phyloP scores from a whole-genome alignment of 371 early-diverging fungal species.

The Globomyces sp. region DNA sequence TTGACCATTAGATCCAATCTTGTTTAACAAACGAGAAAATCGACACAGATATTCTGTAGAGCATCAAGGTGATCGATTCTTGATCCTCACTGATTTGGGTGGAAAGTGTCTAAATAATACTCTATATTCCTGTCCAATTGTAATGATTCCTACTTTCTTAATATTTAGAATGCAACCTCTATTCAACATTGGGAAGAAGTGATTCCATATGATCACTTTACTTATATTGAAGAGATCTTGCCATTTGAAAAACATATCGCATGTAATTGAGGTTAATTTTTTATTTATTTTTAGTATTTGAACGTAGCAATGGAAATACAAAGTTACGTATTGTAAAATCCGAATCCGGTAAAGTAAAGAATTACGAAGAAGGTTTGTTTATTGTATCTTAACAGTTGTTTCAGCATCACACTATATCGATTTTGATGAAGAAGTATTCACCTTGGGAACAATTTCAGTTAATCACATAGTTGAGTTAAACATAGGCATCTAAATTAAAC shows the following conservation, averaged over 20 bases:
- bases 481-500: slow-evolving; percentile 13
- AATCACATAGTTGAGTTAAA: too few species aligned
- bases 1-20: slow-evolving; percentile 14
- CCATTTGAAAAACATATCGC: slow-evolving; percentile 32
- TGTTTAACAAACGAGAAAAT: slow-evolving; percentile 48
- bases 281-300: too few species aligned
- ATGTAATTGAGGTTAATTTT: not conserved
- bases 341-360: too few species aligned
- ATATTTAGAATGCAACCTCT: slow-evolving; percentile 23
- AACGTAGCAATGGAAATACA: too few species aligned
- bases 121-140: slow-evolving; percentile 29
- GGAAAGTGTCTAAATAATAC: slow-evolving; percentile 40
- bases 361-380: too few species aligned
- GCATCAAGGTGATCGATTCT: slow-evolving; percentile 53
- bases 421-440: too few species aligned
- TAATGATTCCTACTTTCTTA: not conserved
- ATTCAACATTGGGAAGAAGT: slow-evolving; percentile 33
- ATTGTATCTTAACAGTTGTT: too few species aligned
- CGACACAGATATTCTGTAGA: slow-evolving; percentile 51
- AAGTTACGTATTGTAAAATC: too few species aligned
- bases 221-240: slow-evolving; percentile 22
- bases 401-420: too few species aligned
- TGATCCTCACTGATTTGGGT: slow-evolving; percentile 54
- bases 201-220: slow-evolving; percentile 44
- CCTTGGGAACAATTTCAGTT: too few species aligned